Evolutionary conservation across 192 early-diverging fungal species (phyloP), one percentile per base, ranked within the genome.

Genomic region (Anaeromyces robustus): DNA sequence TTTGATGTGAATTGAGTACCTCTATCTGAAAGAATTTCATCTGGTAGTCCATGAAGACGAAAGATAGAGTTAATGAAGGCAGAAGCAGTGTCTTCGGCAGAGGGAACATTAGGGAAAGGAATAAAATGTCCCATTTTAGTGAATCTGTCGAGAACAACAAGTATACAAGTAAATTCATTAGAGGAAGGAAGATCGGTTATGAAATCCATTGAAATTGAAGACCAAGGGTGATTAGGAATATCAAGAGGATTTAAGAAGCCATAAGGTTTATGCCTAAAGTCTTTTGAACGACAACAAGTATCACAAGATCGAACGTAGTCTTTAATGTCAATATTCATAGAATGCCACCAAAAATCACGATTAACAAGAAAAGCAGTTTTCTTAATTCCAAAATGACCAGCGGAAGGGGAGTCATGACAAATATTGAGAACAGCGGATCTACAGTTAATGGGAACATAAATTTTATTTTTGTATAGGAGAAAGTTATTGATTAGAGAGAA

Each of bases 131-230:
- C 29, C 77, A 80, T 80, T 78, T 89, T 89, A 0, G 87, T 84
- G 0, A 86, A 77, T 17, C 83, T 77, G n/a, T 88, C 87, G 0
- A 87, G 87, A 32, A 88, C 82, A 2, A 91, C 86, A 2, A 84
- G 80, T 26, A 91, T 86, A 0, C 83, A 79, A 78, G 86, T 82
- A 59, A 68, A 84, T 9, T 80, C 81, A 29, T 79, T 16, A 3
- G 81, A 80, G 1, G 28, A 18, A 0, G 83, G 85, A 12, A 89
- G 80, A 18, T 80, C 80, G 11, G 77, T 79, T 29, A 89, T 87
- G 37, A 89, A 90, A 78, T 89, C 89, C 78, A 89, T 86, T 12
- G 82, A 83, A 59, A 89, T 87, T 0, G 88, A 86, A 18, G 80
- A 17, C 87, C 88, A 89, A 1, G 84, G 86, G 4, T n/a, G 12